phyloP scores from a whole-genome alignment of 2,329 filamentous ascomycete species.

The Bipolaris zeicola region DNA sequence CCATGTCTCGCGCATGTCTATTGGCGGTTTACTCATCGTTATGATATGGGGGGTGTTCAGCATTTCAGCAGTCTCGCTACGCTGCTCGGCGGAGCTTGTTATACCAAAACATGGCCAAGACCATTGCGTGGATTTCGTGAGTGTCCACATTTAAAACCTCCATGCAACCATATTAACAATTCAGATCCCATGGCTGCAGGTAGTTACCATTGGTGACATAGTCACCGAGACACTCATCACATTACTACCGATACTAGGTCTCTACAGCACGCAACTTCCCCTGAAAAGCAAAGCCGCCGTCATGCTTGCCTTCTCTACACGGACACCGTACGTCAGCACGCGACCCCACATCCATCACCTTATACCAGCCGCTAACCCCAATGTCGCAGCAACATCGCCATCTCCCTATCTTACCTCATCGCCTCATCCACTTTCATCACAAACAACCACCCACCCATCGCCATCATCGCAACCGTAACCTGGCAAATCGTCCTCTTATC shows the following conservation, averaged over 20 bases:
- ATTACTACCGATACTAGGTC: conserved; percentile 3
- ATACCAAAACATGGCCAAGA: background rate
- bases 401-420: conserved; percentile 3
- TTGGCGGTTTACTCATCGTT: background rate
- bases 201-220: background rate
- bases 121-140: background rate
- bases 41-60: conserved; percentile 1
- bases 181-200: conserved; percentile 7
- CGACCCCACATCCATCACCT: background rate
- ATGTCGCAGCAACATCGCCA: conserved; percentile 1
- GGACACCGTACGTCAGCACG: conserved; percentile 4
- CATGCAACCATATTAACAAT: background rate
- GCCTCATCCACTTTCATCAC: background rate
- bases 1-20: background rate
- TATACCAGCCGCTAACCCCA: background rate
- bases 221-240: conserved; percentile 6
- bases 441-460: background rate
- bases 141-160: background rate
- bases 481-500: conserved; percentile 11
- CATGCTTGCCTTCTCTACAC: conserved; percentile 9
- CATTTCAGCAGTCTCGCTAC: background rate
- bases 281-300: conserved; percentile 1
- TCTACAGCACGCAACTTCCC: background rate
- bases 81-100: background rate
- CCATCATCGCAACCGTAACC: background rate